Evolutionary conservation across 495 filamentous ascomycete species (phyloP).

Genomic region (Jackrogersella multiformis): DNA sequence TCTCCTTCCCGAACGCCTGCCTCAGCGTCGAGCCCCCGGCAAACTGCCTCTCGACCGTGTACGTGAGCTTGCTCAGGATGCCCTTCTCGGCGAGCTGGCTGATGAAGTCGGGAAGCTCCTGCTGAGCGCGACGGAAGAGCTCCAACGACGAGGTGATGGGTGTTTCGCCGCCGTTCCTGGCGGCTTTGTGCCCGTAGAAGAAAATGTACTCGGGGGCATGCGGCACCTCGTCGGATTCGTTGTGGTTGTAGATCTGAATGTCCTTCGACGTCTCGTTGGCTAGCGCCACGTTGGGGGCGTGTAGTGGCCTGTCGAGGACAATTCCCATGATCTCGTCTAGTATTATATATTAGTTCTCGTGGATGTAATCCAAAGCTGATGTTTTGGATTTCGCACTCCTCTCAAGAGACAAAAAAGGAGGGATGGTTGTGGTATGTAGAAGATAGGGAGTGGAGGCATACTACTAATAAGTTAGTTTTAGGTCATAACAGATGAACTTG

Average conservation of each 20-base stretch:
- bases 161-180: conserved; percentile 57
- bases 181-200: conserved; percentile 51
- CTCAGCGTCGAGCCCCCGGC: conserved; percentile 60
- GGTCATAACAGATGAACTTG: no score
- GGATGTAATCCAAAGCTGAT: neutral
- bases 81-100: conserved; percentile 57
- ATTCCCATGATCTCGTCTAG: conserved; percentile 65
- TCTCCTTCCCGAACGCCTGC: conserved; percentile 62
- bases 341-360: conserved; percentile 2
- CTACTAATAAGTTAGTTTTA: conserved; percentile 16
- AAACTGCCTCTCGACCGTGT: conserved; percentile 57
- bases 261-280: conserved; percentile 64
- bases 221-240: conserved; percentile 63
- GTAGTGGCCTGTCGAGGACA: conserved; percentile 58
- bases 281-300: conserved; percentile 63
- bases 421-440: neutral
- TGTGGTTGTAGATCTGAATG: conserved; percentile 63
- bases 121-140: conserved; percentile 58
- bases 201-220: conserved; percentile 65
- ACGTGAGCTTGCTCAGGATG: conserved; percentile 55
- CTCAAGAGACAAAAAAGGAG: no score
- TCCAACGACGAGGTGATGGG: conserved; percentile 62
- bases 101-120: conserved; percentile 61
- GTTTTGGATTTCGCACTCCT: no score
- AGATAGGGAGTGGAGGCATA: conserved; percentile 8